Percentiles rank a stretch among this genome's conserved stretches.
Evolutionary conservation across 306 rosid species (phyloP).

Genomic region (Rosa persica): DNA sequence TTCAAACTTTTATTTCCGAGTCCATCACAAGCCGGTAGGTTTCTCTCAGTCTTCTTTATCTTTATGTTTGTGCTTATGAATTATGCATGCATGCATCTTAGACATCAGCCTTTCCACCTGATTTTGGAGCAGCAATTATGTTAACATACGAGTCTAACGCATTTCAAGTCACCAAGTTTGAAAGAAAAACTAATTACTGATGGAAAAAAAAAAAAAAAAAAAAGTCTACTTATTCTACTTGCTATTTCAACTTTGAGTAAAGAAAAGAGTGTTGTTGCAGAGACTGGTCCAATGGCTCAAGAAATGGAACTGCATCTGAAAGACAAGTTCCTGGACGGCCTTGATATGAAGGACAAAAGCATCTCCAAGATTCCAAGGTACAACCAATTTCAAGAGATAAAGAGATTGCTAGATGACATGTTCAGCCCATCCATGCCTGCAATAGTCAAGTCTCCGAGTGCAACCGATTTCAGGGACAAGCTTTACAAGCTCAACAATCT

Average conservation of each 20-base stretch:
- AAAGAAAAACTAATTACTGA: not conserved
- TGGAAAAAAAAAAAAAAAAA: no score
- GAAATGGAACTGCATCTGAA: constrained; percentile 17
- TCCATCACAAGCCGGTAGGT: not conserved
- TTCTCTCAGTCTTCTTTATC: not conserved
- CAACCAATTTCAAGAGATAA: constrained; percentile 11
- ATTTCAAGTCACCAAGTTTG: not conserved
- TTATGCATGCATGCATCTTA: not conserved
- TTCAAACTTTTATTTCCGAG: not conserved
- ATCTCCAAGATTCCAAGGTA: constrained; percentile 1
- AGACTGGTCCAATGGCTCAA: constrained; percentile 5
- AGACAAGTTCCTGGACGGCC: not conserved
- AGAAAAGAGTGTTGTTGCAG: not conserved
- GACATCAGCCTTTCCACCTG: not conserved
- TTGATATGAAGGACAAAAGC: not conserved
- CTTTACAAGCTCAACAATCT: constrained; percentile 14
- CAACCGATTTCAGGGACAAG: not conserved
- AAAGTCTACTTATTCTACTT: not conserved
- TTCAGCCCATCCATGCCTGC: not conserved
- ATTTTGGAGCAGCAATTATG: not conserved
- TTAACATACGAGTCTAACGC: not conserved
- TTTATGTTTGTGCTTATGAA: not conserved
- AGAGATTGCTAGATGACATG: not conserved
- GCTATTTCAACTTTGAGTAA: not conserved
- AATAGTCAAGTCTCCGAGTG: not conserved